Evolutionary conservation across 176 grass and related monocot genomes (phyloP), one percentile per base, ranked within the genome.

Genomic region (Carex myosuroides): DNA sequence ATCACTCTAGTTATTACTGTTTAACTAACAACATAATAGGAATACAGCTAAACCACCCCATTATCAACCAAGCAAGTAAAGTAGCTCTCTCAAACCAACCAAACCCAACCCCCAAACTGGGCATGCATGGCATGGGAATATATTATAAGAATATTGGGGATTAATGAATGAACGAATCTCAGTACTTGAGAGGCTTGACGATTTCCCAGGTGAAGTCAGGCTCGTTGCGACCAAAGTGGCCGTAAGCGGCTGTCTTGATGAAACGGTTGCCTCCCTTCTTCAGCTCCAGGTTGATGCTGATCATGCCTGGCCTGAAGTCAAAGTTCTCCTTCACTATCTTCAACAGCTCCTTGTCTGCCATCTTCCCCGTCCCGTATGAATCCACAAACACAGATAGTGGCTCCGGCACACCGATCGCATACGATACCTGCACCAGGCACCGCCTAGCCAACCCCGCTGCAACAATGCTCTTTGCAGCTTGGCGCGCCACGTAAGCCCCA

Each of bases 171-270:
- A 44, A 44, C n/a, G 18, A 22, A 48, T 73, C 70, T 73, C 70
- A 73, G 41, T 88, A 84, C 87, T 88, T 73, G 73, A 88, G 87
- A 42, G 71, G 5, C 73, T 85, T 79, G 9, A 88, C 87, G 2
- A 62, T 30, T 82, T 88, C 87, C 87, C 82, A 88, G 52, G 87
- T 88, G 87, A 88, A 88, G 62, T 85, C 87, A 0, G 87, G 82
- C 50, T 81, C 87, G 13, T 85, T 81, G 65, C 87, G 67, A 17
- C 82, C 87, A 62, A 88, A 88, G 65, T 88, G 87, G 9, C 87
- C 87, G 58, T 85, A 88, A 30, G 87, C 82, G 0, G 87, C 87
- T 0, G 87, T 88, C 64, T 88, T 85, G 62, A 88, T 59, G 61
- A 80, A 88, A 26, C 85, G 67, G 44, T 22, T 32, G 46, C 72